phyloP scores from a whole-genome alignment of 2,329 filamentous ascomycete species.

The Aureobasidium zeae region DNA sequence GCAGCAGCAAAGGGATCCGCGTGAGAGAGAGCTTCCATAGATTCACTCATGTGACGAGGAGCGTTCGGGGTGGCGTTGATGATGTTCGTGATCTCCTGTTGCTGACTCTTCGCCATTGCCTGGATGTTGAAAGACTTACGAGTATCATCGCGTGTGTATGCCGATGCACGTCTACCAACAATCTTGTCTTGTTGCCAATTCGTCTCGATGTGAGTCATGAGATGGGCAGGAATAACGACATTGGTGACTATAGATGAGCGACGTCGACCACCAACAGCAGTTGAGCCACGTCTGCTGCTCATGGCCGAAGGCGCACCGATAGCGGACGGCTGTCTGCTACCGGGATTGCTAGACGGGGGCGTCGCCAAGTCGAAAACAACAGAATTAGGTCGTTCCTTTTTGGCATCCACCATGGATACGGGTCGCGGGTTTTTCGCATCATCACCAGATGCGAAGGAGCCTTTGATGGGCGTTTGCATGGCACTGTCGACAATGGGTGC shows the following conservation, averaged over 20 bases:
- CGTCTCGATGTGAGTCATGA: conserved; percentile 7
- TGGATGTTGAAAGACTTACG: conserved; percentile 8
- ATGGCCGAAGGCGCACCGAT: background rate
- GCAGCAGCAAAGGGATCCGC: conserved; percentile 5
- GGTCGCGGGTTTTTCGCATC: background rate
- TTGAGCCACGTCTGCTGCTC: background rate
- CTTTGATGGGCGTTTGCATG: background rate
- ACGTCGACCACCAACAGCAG: background rate
- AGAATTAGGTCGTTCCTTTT: background rate
- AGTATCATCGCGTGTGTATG: conserved; percentile 3
- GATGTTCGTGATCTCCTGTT: conserved; percentile 9
- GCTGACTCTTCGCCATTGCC: conserved; percentile 9
- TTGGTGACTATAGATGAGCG: conserved; percentile 11
- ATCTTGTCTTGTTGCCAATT: conserved; percentile 13
- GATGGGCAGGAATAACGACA: conserved; percentile 12
- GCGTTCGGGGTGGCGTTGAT: conserved; percentile 7
- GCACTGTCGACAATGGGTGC: background rate
- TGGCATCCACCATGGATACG: background rate
- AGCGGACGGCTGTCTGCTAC: background rate
- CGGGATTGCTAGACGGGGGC: background rate
- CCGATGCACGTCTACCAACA: conserved; percentile 11
- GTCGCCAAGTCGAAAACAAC: background rate
- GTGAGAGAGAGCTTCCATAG: conserved; percentile 1
- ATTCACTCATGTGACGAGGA: background rate
- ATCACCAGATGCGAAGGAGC: background rate